Base-by-base conservation (phyloP, 768 basidiomycete genomes). In the Coprinellus aureogranulatus region DNA sequence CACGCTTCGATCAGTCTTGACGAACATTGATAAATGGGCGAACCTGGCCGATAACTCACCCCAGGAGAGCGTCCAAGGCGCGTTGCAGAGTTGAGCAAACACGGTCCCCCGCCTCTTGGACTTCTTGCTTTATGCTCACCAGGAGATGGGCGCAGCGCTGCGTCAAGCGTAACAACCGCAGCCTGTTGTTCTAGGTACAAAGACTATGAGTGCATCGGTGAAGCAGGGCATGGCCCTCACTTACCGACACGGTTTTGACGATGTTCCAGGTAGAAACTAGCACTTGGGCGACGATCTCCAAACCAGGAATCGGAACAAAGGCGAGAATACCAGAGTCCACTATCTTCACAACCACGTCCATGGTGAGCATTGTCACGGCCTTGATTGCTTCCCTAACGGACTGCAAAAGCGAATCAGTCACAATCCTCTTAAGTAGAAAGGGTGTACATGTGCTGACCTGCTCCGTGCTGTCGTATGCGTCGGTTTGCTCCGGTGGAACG, bases 81-180 rank as follows among this genome's bases (percentile, higher is more conserved):
- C 44, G 42, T 28, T 46, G 39, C 18, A 52, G 42, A 8, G 57
- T 30, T 20, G 25, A 30, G 11, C 53, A 27, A 1, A 86, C 79
- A 1, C 71, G 62, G 51, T 75, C 72, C 0, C 86, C 87, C 0
- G 86, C 85, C n/a, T 83, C 78, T 2, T 73, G 63, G 1, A 90
- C 76, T 55, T 89, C 88, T 30, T 81, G 78, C 0, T 83, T 78
- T 4, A 92, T 79, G 11, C 81, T 79, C n/a, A 85, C 69, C 2
- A 91, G 76, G 18, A 87, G 79, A 14, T 82, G 82, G 0, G 89
- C 89, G 59, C 88, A 90, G 26, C 88, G 82, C 62, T 89, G 84
- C 0, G 87, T 88, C 8, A 92, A 76, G 10, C 88, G 84, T 27
- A 91, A 75, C 62, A 87, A 89, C 1, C 82, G 80, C 12, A 86